Conservation (phyloP, 805 yeast genomes). For the Candida suzukii region DNA sequence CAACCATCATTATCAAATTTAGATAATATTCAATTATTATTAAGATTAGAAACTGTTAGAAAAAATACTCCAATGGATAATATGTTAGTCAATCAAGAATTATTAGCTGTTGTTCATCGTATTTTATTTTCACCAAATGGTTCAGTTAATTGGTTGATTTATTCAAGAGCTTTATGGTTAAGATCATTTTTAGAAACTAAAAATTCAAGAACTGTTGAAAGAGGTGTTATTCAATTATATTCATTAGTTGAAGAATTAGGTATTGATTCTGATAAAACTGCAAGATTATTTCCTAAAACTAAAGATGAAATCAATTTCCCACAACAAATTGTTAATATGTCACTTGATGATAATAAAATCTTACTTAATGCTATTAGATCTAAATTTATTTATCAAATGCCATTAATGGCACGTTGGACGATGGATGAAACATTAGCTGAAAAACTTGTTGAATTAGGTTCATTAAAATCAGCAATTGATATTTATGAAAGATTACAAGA, state of each 20-base stretch:
- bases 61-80: conserved; percentile 69
- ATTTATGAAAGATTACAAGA: conserved; percentile 75
- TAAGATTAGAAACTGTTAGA: conserved; percentile 56
- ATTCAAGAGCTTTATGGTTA: conserved; percentile 82
- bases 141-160: conserved; percentile 65
- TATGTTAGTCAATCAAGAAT: conserved; percentile 71
- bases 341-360: conserved; percentile 20
- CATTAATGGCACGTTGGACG: conserved; percentile 77
- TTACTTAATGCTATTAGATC: conserved; percentile 46
- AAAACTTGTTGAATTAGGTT: conserved; percentile 78
- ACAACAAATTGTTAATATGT: conserved; percentile 8
- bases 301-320: conserved; percentile 21
- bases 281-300: conserved; percentile 42
- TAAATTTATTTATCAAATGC: conserved; percentile 64
- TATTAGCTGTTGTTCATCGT: conserved; percentile 69
- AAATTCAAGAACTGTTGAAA: conserved; percentile 79
- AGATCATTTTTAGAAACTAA: conserved; percentile 78
- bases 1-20: conserved; percentile 68
- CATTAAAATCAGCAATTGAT: conserved; percentile 79
- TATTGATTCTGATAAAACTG: conserved; percentile 45
- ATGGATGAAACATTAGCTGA: conserved; percentile 82
- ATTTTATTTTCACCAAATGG: conserved; percentile 47
- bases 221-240: conserved; percentile 91
- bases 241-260: conserved; percentile 86
- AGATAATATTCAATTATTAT: conserved; percentile 68